These are phyloP conservation scores for Aureobasidium subglaciale DNA, from an alignment of 2,329 filamentous ascomycete species.

Conservation along the genomic window DNA sequence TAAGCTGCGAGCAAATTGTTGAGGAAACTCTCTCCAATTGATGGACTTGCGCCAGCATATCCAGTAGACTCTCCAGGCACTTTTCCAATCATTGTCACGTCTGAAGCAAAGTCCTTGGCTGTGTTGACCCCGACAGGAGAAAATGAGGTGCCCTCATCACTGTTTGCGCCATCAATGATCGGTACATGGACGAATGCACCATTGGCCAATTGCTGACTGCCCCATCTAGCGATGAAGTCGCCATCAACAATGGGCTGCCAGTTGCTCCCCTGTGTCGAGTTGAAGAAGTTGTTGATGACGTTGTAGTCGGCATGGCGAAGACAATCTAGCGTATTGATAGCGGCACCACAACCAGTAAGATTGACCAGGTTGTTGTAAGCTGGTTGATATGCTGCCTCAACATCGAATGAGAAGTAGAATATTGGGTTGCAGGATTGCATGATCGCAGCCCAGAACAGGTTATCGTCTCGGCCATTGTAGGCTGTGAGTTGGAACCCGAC, in stretches of 20 bases:
- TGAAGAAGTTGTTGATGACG: slow-evolving; percentile 21
- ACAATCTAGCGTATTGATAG: slow-evolving; percentile 30
- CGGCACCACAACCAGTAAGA: slow-evolving; percentile 18
- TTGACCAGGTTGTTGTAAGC: slow-evolving; percentile 22
- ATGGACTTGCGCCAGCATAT: too few relatives aligned
- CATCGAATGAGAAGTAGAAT: slow-evolving; percentile 18
- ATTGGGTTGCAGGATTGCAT: slow-evolving; percentile 40
- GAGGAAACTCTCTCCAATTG: too few relatives aligned
- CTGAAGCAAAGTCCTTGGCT: too few relatives aligned
- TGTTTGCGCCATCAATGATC: slow-evolving; percentile 22
- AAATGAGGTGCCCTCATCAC: slow-evolving; percentile 23
- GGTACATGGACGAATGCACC: slow-evolving; percentile 24
- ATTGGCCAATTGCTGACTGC: slow-evolving; percentile 18
- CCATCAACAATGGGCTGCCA: slow-evolving; percentile 19
- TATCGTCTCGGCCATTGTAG: slow-evolving; percentile 48
- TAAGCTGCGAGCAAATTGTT: too few relatives aligned
- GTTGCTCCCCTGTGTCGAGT: slow-evolving; percentile 17
- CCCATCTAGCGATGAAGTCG: slow-evolving; percentile 21
- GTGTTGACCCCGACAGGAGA: too few relatives aligned
- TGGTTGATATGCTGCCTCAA: slow-evolving; percentile 17
- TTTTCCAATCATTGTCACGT: too few relatives aligned
- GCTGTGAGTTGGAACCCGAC: slow-evolving; percentile 46
- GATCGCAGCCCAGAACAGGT: slow-evolving; percentile 49
- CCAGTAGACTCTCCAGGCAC: too few relatives aligned
- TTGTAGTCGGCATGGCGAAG: slow-evolving; percentile 19